Percentiles rank a stretch among this genome's conserved stretches.
Conservation (phyloP, 2,329 filamentous ascomycete genomes). For the Ceratocystis huliohia region DNA sequence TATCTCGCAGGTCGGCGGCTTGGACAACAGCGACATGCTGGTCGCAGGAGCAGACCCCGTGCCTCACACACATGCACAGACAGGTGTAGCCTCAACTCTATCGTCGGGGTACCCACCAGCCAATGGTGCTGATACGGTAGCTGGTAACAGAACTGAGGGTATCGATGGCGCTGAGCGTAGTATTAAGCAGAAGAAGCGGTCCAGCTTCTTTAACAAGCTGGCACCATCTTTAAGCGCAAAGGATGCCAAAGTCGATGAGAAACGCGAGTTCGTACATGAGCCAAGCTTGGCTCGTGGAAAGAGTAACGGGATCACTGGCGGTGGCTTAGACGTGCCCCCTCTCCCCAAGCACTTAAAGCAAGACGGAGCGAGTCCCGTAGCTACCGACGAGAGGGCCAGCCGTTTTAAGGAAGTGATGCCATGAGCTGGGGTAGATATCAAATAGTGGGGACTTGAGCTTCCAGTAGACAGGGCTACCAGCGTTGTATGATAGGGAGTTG, state of each 20-base stretch:
- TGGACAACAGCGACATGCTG: slow-evolving; percentile 19
- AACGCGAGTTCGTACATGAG: slow-evolving; percentile 17
- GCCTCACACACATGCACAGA: background rate
- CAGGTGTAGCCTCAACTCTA: background rate
- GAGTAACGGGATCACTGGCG: background rate
- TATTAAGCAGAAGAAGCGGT: slow-evolving; percentile 13
- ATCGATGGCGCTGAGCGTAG: background rate
- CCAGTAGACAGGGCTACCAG: background rate
- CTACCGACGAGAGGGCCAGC: slow-evolving; percentile 11
- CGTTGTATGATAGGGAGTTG: background rate
- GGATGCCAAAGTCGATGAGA: slow-evolving; percentile 11
- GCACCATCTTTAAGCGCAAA: slow-evolving; percentile 6
- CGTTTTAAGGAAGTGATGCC: slow-evolving; percentile 18
- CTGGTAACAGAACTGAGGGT: background rate
- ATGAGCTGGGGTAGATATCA: background rate
- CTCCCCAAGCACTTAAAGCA: background rate
- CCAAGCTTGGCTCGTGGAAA: slow-evolving; percentile 1
- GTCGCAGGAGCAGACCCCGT: slow-evolving; percentile 2
- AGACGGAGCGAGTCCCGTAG: background rate
- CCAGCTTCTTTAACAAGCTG: slow-evolving; percentile 16
- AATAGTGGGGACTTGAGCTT: background rate
- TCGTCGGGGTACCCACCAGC: background rate
- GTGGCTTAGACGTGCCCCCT: background rate
- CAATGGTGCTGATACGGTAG: background rate
- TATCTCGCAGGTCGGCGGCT: slow-evolving; percentile 13